Evolutionary conservation across 2,329 filamentous ascomycete genomes (phyloP).

Genomic region (Lasiodiplodia theobromae): DNA sequence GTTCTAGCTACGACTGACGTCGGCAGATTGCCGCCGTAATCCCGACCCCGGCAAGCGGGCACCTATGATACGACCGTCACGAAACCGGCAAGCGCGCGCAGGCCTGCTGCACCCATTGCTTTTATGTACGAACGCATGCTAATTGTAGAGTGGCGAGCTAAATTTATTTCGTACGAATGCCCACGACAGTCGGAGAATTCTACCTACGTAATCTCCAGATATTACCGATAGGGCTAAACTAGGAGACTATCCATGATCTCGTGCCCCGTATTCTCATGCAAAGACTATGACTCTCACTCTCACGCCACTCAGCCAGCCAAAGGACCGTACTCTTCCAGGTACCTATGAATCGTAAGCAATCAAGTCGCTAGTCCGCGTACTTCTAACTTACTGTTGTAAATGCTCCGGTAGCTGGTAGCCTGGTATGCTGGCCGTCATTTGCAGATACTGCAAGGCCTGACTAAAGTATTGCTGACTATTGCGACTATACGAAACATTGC

Average conservation of each 20-base stretch:
- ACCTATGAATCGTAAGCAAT: constrained; percentile 38
- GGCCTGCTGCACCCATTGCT: neutral
- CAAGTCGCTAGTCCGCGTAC: neutral
- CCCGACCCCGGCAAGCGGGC: neutral
- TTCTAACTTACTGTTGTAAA: constrained; percentile 53
- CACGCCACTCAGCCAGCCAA: constrained; percentile 24
- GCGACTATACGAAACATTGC: constrained; percentile 57
- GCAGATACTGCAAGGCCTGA: constrained; percentile 56
- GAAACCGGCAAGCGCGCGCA: neutral
- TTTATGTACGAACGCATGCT: neutral
- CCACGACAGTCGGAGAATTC: neutral
- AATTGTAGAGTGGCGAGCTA: constrained; percentile 1
- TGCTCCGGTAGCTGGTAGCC: constrained; percentile 54
- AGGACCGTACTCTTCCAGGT: constrained; percentile 55
- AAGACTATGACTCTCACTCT: neutral
- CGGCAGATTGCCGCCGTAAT: constrained; percentile 7
- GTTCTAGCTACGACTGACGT: neutral
- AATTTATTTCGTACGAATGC: neutral
- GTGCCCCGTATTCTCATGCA: constrained; percentile 16
- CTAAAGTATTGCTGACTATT: constrained; percentile 55
- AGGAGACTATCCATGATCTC: constrained; percentile 7
- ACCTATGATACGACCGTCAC: neutral
- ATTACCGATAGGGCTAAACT: neutral
- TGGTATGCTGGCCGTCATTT: constrained; percentile 50
- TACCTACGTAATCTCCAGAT: neutral